Percentiles rank a stretch among this genome's conserved stretches.
These are phyloP conservation scores for Cystobasidiaceae sp. DNA, from an alignment of 1,284 basidiomycete genomes.

Conservation along the genomic window DNA sequence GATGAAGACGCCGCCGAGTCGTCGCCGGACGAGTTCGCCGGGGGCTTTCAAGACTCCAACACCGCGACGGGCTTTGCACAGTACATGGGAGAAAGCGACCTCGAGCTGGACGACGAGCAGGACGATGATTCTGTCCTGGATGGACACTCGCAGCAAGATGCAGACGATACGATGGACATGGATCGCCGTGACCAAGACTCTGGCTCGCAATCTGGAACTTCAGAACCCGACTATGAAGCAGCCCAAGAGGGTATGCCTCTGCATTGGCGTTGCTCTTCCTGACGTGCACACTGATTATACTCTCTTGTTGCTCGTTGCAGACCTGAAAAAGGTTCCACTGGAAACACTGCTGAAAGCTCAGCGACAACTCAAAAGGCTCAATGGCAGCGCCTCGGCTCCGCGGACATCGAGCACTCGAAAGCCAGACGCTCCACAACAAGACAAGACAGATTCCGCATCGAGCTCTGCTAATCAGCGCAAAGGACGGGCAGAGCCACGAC, in stretches of 20 bases:
- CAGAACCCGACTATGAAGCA: constrained; percentile 38
- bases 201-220: constrained; percentile 46
- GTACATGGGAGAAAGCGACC: neutral
- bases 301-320: constrained; percentile 27
- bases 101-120: constrained; percentile 28
- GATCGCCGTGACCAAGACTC: constrained; percentile 47
- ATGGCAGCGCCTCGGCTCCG: too few species aligned
- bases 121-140: constrained; percentile 44
- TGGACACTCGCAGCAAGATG: constrained; percentile 42
- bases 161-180: constrained; percentile 46
- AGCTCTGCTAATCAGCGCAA: neutral
- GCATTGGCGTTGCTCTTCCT: neutral
- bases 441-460: neutral
- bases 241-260: constrained; percentile 39
- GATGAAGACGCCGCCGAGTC: neutral
- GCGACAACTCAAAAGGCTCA: constrained; percentile 9
- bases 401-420: too few species aligned
- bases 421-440: neutral
- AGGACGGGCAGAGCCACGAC: constrained; percentile 1
- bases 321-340: constrained; percentile 11
- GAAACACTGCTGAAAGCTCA: constrained; percentile 24
- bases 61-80: neutral
- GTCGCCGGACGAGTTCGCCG: neutral
- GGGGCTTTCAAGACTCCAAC: neutral
- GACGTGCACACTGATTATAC: constrained; percentile 14